Base-by-base conservation (phyloP, 306 rosid genomes). In the Vigna unguiculata region DNA sequence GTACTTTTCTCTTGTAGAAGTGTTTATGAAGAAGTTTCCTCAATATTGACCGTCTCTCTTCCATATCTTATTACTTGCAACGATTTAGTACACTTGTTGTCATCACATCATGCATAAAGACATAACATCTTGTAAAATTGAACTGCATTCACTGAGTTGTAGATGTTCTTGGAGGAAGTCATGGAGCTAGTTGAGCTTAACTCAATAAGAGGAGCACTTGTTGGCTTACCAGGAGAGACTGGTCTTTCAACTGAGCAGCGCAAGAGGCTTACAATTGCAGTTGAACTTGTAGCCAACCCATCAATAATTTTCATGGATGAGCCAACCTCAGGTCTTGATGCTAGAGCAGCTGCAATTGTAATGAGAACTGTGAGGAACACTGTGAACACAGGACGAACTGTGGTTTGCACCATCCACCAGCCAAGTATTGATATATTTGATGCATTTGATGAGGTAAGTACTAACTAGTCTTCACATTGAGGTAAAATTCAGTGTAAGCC, bases 251-350 rank as follows among this genome's bases (percentile, higher is more conserved):
- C 93, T 0, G 97, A 91, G 73, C 97, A 93, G 65, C 91, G 97
- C 58, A 93, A 91, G 75, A 87, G 97, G 76, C 90, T 93, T 3
- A 93, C 97, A 1, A 84, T 91, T 15, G 97, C 97, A 19, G 97
- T 91, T 67, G 98, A 94, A 76, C 97, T 94, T 21, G 98, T 94
- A 32, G 94, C 97, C 34, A 94, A 94, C 52, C 98, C 98, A 24
- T 91, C 98, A n/a, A 91, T 91, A 61, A 88, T 91, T 59, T 94
- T 94, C 88, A 91, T 91, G 98, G 98, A 94, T 72, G 98, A 94
- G 66, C 98, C 98, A 52, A 94, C 98, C 75, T 88, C 98, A 5
- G 97, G 97, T 45, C 98, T 94, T 52, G 98, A 91, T 88, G 98
- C 98, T 53, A 83, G 98, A 77, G 97, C 97, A 66, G 98, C 98